Evolutionary conservation across 1,139 yeast genomes (phyloP), one percentile per base, ranked within the genome.

Genomic region (Geotrichum siamense): DNA sequence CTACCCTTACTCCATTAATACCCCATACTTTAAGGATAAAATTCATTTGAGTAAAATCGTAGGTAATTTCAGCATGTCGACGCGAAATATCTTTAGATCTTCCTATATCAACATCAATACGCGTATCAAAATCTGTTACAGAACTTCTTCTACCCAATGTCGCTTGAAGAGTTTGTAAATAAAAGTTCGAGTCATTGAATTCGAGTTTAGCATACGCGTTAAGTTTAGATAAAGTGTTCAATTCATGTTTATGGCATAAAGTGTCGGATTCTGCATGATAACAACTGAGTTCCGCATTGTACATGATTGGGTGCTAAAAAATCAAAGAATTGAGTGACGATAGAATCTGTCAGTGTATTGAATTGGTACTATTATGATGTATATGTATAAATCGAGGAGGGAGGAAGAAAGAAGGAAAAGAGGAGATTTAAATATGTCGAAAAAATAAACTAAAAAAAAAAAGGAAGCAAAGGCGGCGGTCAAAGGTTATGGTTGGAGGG

Each of bases 181-280:
- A 91, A 62, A 93, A 91, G 3, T 95, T 86, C 61, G 82, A 89
- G 53, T 86, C 79, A 50, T 85, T 95, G 63, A 91, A 91, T 61
- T 91, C 97, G 34, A 91, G 67, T 53, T 96, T 73, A 1, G 98
- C 98, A 61, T 91, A 91, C 1, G 98, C 98, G 8, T 89, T 82
- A 10, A 91, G 85, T 48, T 78, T 74, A 5, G 85, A 65, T 36
- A 59, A 56, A 21, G 13, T 10, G 37, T 19, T 19, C 20, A 33
- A 21, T 19, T 2, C 20, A 21, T 17, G 12, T n/a, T 21, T 21
- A n/a, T n/a, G n/a, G n/a, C n/a, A n/a, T 3, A 25, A 22, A 33
- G 8, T 2, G 12, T 33, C 37, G 16, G 15, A 12, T 17, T 9
- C 16, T 13, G 16, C 4, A 12, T 35, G n/a, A n/a, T 23, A 13